phyloP scores from a whole-genome alignment of 176 grass and related monocot genomes.

The Bolboschoenus planiculmis region DNA sequence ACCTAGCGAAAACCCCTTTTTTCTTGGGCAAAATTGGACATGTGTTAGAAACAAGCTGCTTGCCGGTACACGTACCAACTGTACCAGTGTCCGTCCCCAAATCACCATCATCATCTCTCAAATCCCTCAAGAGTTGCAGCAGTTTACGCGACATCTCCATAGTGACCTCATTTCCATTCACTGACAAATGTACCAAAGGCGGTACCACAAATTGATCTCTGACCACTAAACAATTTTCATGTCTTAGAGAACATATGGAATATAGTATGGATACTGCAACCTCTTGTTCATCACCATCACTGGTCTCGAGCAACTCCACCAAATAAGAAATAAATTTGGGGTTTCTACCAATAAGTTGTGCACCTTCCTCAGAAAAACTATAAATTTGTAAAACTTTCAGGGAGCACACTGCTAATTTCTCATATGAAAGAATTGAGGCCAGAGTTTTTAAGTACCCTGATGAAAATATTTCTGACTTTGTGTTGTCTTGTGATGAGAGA shows the following conservation, averaged over 20 bases:
- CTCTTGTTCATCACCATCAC: slow-evolving; percentile 28
- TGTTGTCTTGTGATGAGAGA: slow-evolving; percentile 26
- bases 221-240: slow-evolving; percentile 29
- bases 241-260: slow-evolving; percentile 19
- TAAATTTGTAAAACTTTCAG: slow-evolving; percentile 30
- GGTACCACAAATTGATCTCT: slow-evolving; percentile 36
- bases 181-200: slow-evolving; percentile 34
- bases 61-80: not conserved
- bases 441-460: slow-evolving; percentile 30
- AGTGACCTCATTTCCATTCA: slow-evolving; percentile 32
- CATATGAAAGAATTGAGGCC: slow-evolving; percentile 22
- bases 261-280: slow-evolving; percentile 24
- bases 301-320: slow-evolving; percentile 30
- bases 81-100: not conserved
- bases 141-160: slow-evolving; percentile 30
- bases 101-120: slow-evolving; percentile 27
- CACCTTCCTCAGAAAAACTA: slow-evolving; percentile 28
- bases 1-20: slow-evolving; percentile 15
- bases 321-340: slow-evolving; percentile 31
- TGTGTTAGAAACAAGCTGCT: slow-evolving; percentile 19
- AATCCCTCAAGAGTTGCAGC: slow-evolving; percentile 26
- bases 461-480: slow-evolving; percentile 32
- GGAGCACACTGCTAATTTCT: slow-evolving; percentile 26
- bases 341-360: slow-evolving; percentile 13
- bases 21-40: slow-evolving; percentile 9